Percentiles rank a stretch among this genome's conserved stretches.
phyloP scores from a whole-genome alignment of 257 asterid species.

The Solanum medicagineum region DNA sequence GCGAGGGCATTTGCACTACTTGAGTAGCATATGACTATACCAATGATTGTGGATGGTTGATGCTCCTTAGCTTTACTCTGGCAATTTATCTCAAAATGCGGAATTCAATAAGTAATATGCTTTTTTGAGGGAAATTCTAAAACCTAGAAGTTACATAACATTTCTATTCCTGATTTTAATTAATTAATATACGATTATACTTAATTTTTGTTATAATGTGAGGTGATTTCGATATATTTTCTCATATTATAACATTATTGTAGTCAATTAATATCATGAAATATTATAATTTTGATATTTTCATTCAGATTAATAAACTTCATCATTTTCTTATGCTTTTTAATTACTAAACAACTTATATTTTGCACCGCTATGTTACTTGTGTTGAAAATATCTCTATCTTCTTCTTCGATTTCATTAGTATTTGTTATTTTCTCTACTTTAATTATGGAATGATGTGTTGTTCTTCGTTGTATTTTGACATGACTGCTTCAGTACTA shows the following conservation, averaged over 20 bases:
- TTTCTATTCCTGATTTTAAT: background rate
- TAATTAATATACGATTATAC: too few species aligned
- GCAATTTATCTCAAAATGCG: background rate
- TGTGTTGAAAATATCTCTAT: background rate
- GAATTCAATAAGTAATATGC: background rate
- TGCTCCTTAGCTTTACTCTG: background rate
- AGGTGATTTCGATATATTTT: background rate
- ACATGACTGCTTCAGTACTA: background rate
- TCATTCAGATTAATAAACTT: background rate
- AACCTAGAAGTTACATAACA: background rate
- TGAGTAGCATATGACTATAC: too few species aligned
- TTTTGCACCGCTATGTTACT: background rate
- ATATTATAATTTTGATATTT: background rate
- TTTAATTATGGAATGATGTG: background rate
- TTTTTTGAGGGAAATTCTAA: background rate
- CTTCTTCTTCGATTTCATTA: background rate
- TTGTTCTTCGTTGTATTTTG: background rate
- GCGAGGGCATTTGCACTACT: too few species aligned
- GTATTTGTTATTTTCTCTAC: background rate
- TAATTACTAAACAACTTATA: background rate
- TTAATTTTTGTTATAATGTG: background rate
- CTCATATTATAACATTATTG: background rate
- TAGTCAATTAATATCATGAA: background rate
- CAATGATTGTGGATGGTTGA: too few species aligned
- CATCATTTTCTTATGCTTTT: background rate